A percentile compares a stretch with the other conserved stretches of the same genome.
phyloP scores from a whole-genome alignment of 2,329 filamentous ascomycete genomes.

The Cercospora sp. region DNA sequence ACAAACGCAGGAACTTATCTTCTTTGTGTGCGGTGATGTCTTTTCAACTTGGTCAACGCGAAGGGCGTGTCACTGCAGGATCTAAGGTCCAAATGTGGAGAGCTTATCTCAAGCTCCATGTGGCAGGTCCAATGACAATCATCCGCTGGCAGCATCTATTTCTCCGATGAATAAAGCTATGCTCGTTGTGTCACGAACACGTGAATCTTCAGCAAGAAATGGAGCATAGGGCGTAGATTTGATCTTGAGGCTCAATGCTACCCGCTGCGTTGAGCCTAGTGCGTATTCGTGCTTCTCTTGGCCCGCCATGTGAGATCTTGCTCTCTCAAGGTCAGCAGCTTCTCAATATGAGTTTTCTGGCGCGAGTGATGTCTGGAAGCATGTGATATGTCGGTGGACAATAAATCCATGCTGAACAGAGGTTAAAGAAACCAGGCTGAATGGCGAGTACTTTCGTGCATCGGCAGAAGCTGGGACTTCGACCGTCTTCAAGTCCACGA shows the following conservation, averaged over 20 bases:
- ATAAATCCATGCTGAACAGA: background rate
- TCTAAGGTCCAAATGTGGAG: conserved; percentile 8
- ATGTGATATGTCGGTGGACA: background rate
- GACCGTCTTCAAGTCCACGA: background rate
- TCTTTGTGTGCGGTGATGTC: background rate
- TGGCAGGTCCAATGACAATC: background rate
- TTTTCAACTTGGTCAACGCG: background rate
- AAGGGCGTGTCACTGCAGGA: conserved; percentile 9
- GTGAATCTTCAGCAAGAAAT: background rate
- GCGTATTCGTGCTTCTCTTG: background rate
- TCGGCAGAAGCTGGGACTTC: too few species aligned
- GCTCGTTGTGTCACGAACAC: background rate
- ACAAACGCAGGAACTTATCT: background rate
- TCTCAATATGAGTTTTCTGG: background rate
- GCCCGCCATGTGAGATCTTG: background rate
- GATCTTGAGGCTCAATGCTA: background rate
- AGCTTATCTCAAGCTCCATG: conserved; percentile 13
- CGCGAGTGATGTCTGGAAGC: background rate
- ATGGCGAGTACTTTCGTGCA: background rate
- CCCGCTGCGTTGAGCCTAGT: background rate
- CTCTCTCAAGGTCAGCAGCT: background rate
- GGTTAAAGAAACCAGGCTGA: background rate
- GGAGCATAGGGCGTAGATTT: background rate
- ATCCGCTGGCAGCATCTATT: background rate
- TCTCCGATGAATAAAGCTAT: background rate